These are phyloP conservation scores for Naganishia antarctica DNA, from an alignment of 768 basidiomycete genomes.

Conservation along the genomic window DNA sequence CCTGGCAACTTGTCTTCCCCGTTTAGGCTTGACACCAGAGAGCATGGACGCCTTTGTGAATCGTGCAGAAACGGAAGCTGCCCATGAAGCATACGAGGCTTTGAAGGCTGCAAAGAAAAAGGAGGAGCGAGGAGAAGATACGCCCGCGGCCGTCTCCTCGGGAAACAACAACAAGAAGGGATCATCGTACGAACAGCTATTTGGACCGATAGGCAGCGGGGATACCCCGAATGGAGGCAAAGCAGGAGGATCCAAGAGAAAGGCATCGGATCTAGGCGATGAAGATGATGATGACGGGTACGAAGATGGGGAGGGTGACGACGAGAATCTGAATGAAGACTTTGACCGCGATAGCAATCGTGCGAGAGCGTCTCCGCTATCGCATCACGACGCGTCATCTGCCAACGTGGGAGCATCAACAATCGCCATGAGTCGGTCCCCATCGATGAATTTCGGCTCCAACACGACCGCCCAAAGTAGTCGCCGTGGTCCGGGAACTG, in stretches of 20 bases:
- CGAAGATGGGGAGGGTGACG: conserved; percentile 16
- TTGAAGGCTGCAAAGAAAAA: conserved; percentile 56
- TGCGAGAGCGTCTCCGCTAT: conserved; percentile 24
- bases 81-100: conserved; percentile 78
- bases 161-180: conserved; percentile 22
- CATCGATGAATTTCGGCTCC: background rate
- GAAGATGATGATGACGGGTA: conserved; percentile 14
- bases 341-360: conserved; percentile 26
- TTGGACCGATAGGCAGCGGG: conserved; percentile 5
- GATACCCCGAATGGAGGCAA: background rate
- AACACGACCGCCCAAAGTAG: background rate
- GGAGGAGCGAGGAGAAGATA: conserved; percentile 13
- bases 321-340: background rate
- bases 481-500: background rate
- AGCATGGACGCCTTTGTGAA: conserved; percentile 79
- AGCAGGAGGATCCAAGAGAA: conserved; percentile 4
- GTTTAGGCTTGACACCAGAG: conserved; percentile 47
- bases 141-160: background rate
- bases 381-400: conserved; percentile 9
- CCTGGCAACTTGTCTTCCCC: conserved; percentile 46
- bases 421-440: background rate
- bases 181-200: conserved; percentile 17
- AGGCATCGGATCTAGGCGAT: conserved; percentile 2
- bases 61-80: conserved; percentile 84
- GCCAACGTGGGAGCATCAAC: conserved; percentile 11